Base-by-base conservation (phyloP, 2,329 filamentous ascomycete species). In the Trichoderma sp. region DNA sequence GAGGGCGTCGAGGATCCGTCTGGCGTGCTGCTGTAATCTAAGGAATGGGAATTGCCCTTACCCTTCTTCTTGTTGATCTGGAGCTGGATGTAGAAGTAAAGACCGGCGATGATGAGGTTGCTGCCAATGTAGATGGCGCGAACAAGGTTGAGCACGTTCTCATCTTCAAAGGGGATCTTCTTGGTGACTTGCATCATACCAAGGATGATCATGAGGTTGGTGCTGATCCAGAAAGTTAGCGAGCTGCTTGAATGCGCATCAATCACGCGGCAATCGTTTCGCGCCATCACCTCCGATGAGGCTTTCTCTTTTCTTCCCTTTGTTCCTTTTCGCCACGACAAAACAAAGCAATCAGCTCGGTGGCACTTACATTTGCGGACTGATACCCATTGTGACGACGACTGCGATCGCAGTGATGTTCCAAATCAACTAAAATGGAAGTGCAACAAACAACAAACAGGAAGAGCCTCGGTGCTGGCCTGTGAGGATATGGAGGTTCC, bases 171-270 rank as follows among this genome's bases (percentile, higher is more conserved):
- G 60, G 94, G 93, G 71, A 99, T 90, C 83, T 91, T 93, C 88
- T 98, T 98, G 76, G 94, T 92, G 71, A 97, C 92, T 87, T 97
- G 95, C 93, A 98, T 97, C 91, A 97, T 96, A 79, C 92, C 92
- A 75, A 97, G 89, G 84, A 97, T 94, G 90, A 97, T 94, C 85
- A 93, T 86, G 81, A 97, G 87, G 87, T 97, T 97, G 81, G 92
- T 93, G 77, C 94, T 97, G 67, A 64, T 53, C 21, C 53, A 49
- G 65, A 5, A 57, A 53, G 47, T 79, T 73, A 79, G 76, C 40
- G 27, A 52, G 5, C 16, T 40, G 21, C 1, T 29, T n/a, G 52
- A 47, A 57, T 52, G 29, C 40, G 11, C 8, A 14, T 29, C 33
- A 7, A 19, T 40, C 68, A 71, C 71, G 66, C 35, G 21, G 49